Evolutionary conservation across 2,329 filamentous ascomycete species (phyloP), one percentile per base, ranked within the genome.

Genomic region (Ophiostoma australiae): DNA sequence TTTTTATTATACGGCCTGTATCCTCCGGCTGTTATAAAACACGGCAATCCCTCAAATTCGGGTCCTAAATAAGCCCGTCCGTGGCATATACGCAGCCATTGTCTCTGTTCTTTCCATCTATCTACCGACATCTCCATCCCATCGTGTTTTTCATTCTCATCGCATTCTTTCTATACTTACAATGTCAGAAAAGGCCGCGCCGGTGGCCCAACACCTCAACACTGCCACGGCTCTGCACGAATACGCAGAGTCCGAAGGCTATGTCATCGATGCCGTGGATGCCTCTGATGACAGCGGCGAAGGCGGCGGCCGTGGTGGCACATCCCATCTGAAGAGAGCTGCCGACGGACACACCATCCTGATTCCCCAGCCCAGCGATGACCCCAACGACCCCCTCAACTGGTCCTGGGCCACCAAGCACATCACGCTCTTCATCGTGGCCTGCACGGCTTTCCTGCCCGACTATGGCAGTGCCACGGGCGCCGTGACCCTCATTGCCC

Each of bases 321-420:
- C 75, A 37, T 74, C 70, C 33, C 74, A 72, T 2, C 68, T 78
- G 70, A 81, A 80, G 73, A 76, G 80, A 15, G 80, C 80, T n/a
- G 2, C 27, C 4, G 61, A 65, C 17, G 61, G 61, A 15, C 61
- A 65, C 61, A 65, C 61, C 61, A 65, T 85, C 20, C 79, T 87
- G 67, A 84, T 86, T 31, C 85, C 85, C 1, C 84, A 87, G 75
- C 85, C 85, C 0, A 83, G 81, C 70, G 81, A 81, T 52, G 81
- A 85, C 69, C 80, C 82, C 1, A 78, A 83, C 61, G 85, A 87
- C 73, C 85, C 85, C 0, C 76, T 87, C 58, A 87, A 87, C 75
- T 87, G 85, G 85, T 78, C 77, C 37, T 78, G 79, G 70, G 71
- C 76, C 69, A 83, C 81, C 78, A 88, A 87, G 75, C 81, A 83